phyloP scores from a whole-genome alignment of 2,329 filamentous ascomycete genomes.

The Sclerotinia subarctica region DNA sequence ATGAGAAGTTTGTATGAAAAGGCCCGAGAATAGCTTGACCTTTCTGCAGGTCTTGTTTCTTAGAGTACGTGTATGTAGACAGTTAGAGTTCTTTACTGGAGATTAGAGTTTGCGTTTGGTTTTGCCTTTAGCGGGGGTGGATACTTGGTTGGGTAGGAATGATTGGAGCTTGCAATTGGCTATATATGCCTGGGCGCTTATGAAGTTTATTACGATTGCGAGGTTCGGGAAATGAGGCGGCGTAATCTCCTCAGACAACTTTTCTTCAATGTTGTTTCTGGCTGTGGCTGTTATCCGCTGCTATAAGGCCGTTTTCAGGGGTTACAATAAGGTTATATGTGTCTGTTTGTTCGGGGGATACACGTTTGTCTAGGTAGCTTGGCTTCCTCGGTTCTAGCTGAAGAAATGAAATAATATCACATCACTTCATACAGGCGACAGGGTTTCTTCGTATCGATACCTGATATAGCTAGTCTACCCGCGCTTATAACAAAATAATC shows the following conservation, averaged over 20 bases:
- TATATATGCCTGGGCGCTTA: background rate
- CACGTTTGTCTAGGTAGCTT: background rate
- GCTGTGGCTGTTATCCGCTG: background rate
- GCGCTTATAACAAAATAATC: slow-evolving; percentile 7
- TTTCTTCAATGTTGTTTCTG: slow-evolving; percentile 1
- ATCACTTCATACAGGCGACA: background rate
- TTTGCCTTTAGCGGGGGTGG: background rate
- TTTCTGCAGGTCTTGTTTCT: background rate
- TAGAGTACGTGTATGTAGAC: background rate
- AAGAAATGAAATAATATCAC: background rate
- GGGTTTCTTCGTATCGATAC: background rate
- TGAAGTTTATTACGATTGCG: background rate
- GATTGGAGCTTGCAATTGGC: background rate
- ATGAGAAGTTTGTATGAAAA: background rate
- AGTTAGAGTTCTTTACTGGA: background rate
- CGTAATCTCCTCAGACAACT: background rate
- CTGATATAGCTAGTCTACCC: background rate
- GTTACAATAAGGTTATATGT: background rate
- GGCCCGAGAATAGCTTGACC: slow-evolving; percentile 6
- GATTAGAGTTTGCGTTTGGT: background rate
- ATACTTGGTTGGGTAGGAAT: slow-evolving; percentile 11
- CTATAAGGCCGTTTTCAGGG: background rate
- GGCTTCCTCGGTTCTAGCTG: background rate
- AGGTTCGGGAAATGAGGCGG: background rate
- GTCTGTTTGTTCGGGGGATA: background rate